Evolutionary conservation across 768 basidiomycete species (phyloP).

Genomic region (Pleurotus giganteus): DNA sequence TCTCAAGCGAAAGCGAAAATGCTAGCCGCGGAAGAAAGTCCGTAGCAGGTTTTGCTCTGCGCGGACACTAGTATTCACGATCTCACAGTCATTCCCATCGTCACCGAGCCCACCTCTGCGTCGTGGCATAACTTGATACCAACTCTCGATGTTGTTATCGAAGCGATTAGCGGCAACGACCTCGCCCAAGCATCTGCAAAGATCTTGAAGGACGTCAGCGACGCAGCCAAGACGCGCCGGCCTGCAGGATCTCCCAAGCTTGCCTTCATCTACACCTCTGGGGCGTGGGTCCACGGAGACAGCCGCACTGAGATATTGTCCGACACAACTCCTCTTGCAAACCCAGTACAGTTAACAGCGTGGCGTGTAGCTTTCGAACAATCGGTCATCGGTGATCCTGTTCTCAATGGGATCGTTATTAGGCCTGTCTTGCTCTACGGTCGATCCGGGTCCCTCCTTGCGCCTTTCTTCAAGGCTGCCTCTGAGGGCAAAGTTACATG

Average conservation of each 20-base stretch:
- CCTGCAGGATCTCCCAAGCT: constrained; percentile 33
- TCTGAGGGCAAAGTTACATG: constrained; percentile 27
- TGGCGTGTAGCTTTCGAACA: constrained; percentile 36
- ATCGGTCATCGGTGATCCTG: constrained; percentile 21
- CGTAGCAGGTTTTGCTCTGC: not conserved
- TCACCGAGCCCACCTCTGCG: constrained; percentile 21
- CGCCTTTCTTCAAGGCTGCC: constrained; percentile 28
- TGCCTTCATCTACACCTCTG: constrained; percentile 44
- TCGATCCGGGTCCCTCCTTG: constrained; percentile 34
- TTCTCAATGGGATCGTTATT: constrained; percentile 42
- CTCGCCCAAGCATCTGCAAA: constrained; percentile 20
- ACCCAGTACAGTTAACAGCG: constrained; percentile 21
- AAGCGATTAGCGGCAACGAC: constrained; percentile 20
- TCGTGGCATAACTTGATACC: constrained; percentile 25
- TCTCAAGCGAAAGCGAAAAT: constrained; percentile 28
- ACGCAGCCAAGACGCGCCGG: constrained; percentile 22
- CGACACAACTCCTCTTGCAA: constrained; percentile 31
- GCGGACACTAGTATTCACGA: not conserved
- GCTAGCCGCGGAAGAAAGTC: constrained; percentile 40
- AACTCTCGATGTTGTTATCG: constrained; percentile 33
- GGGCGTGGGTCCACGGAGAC: constrained; percentile 43
- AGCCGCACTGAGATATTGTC: constrained; percentile 27
- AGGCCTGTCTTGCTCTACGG: constrained; percentile 44
- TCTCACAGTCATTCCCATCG: constrained; percentile 35
- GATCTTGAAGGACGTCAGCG: constrained; percentile 20